Base-by-base conservation (phyloP, 2,329 filamentous ascomycete species). In the Conoideocrella luteorostrata region DNA sequence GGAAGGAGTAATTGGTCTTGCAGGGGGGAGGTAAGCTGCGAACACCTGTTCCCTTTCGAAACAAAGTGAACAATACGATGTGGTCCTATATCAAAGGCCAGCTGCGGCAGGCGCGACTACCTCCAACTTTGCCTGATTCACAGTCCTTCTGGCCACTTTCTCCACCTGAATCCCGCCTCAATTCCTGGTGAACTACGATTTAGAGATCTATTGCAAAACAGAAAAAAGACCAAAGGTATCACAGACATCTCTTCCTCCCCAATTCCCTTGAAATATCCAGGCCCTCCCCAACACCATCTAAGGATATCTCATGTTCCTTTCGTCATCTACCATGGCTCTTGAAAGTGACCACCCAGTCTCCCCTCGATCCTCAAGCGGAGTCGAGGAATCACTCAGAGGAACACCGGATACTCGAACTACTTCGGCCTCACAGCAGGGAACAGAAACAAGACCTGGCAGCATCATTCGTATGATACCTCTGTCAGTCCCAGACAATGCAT, bases 341-440 rank as follows among this genome's bases (percentile, higher is more conserved):
- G 47, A 50, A 10, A 37, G 33, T 26, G 71, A 75, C 34, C 59
- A 69, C 52, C 64, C 67, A 5, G 60, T 70, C 24, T 78, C 76
- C 3, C 73, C 75, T 35, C 68, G 65, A 45, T 77, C 76, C 1
- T 75, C 74, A 2, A 67, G 57, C 42, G 74, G 71, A 36, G 70
- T 66, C 17, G 70, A 69, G 24, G 75, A 77, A 41, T 82, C 80
- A 10, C 73, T 71, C 55, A 73, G 78, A 52, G 75, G 73, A 13
- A 86, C 83, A 5, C 82, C 82, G 0, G 79, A 83, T 46, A 84
- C 81, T 7, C 75, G 74, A 39, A 51, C 82, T 33, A 82, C 80
- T 5, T 65, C 74, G 5, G 84, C 84, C 56, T 85, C 81, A 4
- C 80, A 81, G 0, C 75, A 78, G 13, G 77, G 78, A 32, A 45